These are phyloP conservation scores for Endocarpon pusillum DNA, from an alignment of 495 filamentous ascomycete species.

Conservation along the genomic window DNA sequence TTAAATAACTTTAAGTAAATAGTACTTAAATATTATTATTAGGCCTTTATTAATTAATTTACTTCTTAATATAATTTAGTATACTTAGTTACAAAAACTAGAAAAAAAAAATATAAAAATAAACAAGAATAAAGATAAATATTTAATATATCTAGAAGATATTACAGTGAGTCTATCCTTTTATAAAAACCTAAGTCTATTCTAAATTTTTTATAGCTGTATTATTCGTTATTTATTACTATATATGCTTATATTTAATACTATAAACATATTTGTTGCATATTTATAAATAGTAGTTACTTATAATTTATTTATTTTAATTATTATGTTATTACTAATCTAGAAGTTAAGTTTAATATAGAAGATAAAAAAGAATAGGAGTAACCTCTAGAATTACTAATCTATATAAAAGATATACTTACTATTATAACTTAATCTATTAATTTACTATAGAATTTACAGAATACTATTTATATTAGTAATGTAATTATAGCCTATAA, in stretches of 20 bases:
- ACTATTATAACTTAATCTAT: background rate
- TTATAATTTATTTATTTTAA: constrained; percentile 96
- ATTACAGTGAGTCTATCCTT: constrained; percentile 58
- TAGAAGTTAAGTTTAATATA: constrained; percentile 81
- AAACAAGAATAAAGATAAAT: constrained; percentile 46
- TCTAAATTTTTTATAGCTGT: constrained; percentile 43
- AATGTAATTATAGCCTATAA: constrained; percentile 3
- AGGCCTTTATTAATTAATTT: background rate
- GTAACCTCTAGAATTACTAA: constrained; percentile 6
- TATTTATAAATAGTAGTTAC: constrained; percentile 64
- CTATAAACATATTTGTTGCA: constrained; percentile 84
- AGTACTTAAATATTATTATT: constrained; percentile 1
- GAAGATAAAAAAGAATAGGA: constrained; percentile 16
- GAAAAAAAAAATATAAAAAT: constrained; percentile 35
- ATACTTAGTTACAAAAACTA: constrained; percentile 57
- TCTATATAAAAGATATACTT: constrained; percentile 4
- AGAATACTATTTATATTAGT: constrained; percentile 3
- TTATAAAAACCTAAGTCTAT: constrained; percentile 1
- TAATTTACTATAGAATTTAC: constrained; percentile 1
- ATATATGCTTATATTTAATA: constrained; percentile 99
- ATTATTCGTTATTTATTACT: constrained; percentile 95
- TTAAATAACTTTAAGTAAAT: constrained; percentile 90
- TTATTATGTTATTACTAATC: constrained; percentile 81
- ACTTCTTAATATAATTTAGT: constrained; percentile 60
- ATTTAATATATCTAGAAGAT: constrained; percentile 85